Evolutionary conservation across 768 basidiomycete genomes (phyloP).

Genomic region (Auricularia auricula-judae): DNA sequence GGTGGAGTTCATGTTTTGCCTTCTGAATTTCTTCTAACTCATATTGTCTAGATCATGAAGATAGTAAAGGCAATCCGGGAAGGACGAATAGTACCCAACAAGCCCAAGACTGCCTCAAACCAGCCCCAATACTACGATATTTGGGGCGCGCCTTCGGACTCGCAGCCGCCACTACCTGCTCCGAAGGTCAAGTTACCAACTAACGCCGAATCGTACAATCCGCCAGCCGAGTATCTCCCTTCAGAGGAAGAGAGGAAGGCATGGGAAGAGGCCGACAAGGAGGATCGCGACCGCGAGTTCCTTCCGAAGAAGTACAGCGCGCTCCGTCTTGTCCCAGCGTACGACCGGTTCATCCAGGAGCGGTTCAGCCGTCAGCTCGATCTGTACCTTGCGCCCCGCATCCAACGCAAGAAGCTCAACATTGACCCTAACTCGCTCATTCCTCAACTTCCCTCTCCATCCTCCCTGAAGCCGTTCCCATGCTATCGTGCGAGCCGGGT

Average conservation of each 20-base stretch:
- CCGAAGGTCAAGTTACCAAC: constrained; percentile 84
- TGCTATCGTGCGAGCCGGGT: constrained; percentile 68
- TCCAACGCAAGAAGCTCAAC: constrained; percentile 77
- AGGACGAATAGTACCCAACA: constrained; percentile 86
- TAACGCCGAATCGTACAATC: constrained; percentile 97
- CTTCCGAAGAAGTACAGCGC: constrained; percentile 78
- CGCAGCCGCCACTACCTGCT: constrained; percentile 82
- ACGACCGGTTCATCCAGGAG: constrained; percentile 84
- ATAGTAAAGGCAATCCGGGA: constrained; percentile 96
- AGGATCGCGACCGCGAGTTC: constrained; percentile 84
- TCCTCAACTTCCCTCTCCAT: constrained; percentile 89
- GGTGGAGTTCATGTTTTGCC: constrained; percentile 29
- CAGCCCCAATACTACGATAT: constrained; percentile 72
- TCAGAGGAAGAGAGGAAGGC: constrained; percentile 68
- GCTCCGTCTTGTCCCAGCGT: constrained; percentile 85
- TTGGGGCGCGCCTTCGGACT: constrained; percentile 64
- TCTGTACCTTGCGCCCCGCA: constrained; percentile 89
- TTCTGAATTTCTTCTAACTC: neutral
- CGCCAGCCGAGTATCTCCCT: constrained; percentile 92
- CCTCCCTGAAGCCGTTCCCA: constrained; percentile 88
- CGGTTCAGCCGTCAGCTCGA: constrained; percentile 91
- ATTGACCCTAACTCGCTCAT: constrained; percentile 87
- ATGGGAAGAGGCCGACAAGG: constrained; percentile 76
- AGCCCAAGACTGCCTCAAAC: constrained; percentile 60
- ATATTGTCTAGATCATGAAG: constrained; percentile 76